These are phyloP conservation scores for Jackrogersella multiformis DNA, from an alignment of 495 filamentous ascomycete species.

Conservation along the genomic window DNA sequence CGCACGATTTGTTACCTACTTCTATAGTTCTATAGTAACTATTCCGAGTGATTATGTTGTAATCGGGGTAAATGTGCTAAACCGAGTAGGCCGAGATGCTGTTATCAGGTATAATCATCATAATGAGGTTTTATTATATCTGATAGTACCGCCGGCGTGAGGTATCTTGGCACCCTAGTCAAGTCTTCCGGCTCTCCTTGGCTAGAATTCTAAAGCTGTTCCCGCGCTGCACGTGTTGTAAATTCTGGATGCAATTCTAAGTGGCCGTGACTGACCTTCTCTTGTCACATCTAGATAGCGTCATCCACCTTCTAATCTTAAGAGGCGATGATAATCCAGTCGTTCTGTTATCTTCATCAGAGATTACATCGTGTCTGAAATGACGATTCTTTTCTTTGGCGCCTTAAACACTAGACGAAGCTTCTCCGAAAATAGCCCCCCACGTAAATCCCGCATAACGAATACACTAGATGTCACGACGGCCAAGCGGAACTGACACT, in stretches of 20 bases:
- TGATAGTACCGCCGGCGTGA: not conserved
- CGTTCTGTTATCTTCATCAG: not conserved
- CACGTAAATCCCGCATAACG: constrained; percentile 19
- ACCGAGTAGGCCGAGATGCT: too few relatives aligned
- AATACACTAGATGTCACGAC: constrained; percentile 16
- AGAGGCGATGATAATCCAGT: not conserved
- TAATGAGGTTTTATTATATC: not conserved
- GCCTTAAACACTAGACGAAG: not conserved
- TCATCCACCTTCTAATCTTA: not conserved
- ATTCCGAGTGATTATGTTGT: too few relatives aligned
- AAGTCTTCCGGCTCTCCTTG: constrained; percentile 7
- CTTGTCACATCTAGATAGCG: not conserved
- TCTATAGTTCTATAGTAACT: too few relatives aligned
- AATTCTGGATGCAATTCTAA: constrained; percentile 12
- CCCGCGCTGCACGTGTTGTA: constrained; percentile 16
- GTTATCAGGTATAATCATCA: not conserved
- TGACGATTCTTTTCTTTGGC: not conserved
- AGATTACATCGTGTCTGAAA: not conserved
- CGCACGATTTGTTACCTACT: too few relatives aligned
- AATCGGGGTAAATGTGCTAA: too few relatives aligned
- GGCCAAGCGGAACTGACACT: constrained; percentile 7
- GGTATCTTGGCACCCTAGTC: constrained; percentile 14
- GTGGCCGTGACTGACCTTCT: constrained; percentile 8
- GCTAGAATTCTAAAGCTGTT: constrained; percentile 10
- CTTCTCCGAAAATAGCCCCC: not conserved